Percentiles rank a stretch among this genome's conserved stretches.
phyloP scores from a whole-genome alignment of 2,329 filamentous ascomycete species.

The Fusarium austroafricanum region DNA sequence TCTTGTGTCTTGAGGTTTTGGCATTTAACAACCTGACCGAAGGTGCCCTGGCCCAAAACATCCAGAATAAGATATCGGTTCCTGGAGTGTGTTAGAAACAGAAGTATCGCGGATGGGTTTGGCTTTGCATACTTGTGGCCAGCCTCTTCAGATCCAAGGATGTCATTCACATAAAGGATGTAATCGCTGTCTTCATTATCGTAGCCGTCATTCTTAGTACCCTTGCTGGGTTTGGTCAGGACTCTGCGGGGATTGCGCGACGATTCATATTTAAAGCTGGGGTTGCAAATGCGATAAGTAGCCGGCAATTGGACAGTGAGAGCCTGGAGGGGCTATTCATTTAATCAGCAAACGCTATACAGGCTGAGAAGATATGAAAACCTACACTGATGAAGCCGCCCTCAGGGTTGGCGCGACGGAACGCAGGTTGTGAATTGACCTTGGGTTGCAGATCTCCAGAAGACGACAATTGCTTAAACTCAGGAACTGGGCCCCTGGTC shows the following conservation, averaged over 20 bases:
- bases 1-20: slow-evolving; percentile 99
- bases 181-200: slow-evolving; percentile 99
- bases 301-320: slow-evolving; percentile 92
- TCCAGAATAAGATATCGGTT: slow-evolving; percentile 98
- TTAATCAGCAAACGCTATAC: slow-evolving; percentile 20
- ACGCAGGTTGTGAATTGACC: slow-evolving; percentile 88
- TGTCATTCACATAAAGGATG: slow-evolving; percentile 99
- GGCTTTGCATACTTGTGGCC: slow-evolving; percentile 84
- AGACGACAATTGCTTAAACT: slow-evolving; percentile 83
- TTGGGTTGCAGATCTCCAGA: slow-evolving; percentile 81
- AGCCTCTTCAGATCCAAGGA: slow-evolving; percentile 95
- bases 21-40: slow-evolving; percentile 98
- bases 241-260: slow-evolving; percentile 95
- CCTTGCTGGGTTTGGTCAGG: slow-evolving; percentile 98
- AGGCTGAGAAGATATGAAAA: slow-evolving; percentile 13
- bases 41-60: slow-evolving; percentile 96
- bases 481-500: slow-evolving; percentile 79
- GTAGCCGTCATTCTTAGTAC: slow-evolving; percentile 97
- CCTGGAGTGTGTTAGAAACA: slow-evolving; percentile 56
- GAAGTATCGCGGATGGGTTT: slow-evolving; percentile 2
- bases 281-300: slow-evolving; percentile 98
- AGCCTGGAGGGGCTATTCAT: slow-evolving; percentile 85
- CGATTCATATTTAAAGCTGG: slow-evolving; percentile 97
- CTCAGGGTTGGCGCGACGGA: slow-evolving; percentile 93
- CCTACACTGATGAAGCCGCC: slow-evolving; percentile 97